These are phyloP conservation scores for Flaveria linearis DNA, from an alignment of 129 eudicot genomes.

Conservation along the genomic window DNA sequence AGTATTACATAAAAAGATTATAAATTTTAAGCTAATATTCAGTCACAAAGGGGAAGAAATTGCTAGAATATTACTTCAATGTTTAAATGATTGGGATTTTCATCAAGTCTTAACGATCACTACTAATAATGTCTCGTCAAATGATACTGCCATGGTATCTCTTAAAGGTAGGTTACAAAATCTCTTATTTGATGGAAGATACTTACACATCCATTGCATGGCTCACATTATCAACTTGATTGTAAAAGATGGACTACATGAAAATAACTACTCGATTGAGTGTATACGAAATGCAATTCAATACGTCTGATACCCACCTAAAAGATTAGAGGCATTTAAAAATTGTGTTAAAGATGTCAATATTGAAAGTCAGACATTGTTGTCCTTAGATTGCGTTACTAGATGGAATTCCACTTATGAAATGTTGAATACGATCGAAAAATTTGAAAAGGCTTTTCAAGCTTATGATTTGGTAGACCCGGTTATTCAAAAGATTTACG, in stretches of 20 bases:
- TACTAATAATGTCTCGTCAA: not conserved
- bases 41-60: too few relatives aligned
- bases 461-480: not conserved
- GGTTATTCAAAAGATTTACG: too few relatives aligned
- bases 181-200: too few relatives aligned
- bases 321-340: not conserved
- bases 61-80: too few relatives aligned
- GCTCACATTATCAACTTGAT: too few relatives aligned
- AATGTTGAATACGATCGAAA: not conserved
- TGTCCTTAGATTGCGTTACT: not conserved
- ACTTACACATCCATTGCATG: too few relatives aligned
- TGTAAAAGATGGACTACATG: too few relatives aligned
- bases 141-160: not conserved
- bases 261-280: not conserved
- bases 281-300: not conserved
- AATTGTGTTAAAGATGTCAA: not conserved
- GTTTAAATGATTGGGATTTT: not conserved
- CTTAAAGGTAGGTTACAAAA: too few relatives aligned
- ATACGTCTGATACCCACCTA: not conserved
- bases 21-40: too few relatives aligned
- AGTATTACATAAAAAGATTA: too few relatives aligned
- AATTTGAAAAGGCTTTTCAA: not conserved
- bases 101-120: not conserved
- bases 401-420: not conserved
- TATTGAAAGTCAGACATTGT: too few relatives aligned